Conservation (phyloP, 2,329 filamentous ascomycete species). For the Fusarium lyarnte region DNA sequence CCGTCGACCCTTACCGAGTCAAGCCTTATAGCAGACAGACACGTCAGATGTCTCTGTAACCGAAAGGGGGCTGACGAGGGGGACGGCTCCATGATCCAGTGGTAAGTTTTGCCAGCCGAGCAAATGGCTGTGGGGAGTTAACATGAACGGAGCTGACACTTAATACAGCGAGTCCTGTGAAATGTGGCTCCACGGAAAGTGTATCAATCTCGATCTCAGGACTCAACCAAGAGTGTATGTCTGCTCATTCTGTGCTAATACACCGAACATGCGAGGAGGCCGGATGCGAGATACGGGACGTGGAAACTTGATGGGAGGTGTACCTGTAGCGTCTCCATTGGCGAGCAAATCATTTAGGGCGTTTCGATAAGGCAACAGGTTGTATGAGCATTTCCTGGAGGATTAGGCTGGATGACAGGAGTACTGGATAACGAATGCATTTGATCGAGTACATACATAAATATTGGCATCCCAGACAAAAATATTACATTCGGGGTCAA, state of each 20-base stretch:
- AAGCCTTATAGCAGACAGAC: slow-evolving; percentile 54
- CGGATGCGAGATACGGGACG: slow-evolving; percentile 57
- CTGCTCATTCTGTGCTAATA: slow-evolving; percentile 70
- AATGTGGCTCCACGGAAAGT: slow-evolving; percentile 71
- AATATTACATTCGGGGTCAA: background rate
- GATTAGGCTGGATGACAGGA: slow-evolving; percentile 32
- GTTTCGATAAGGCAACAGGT: slow-evolving; percentile 49
- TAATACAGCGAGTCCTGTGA: slow-evolving; percentile 69
- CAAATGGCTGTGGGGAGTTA: background rate
- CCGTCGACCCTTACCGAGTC: slow-evolving; percentile 62
- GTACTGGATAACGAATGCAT: slow-evolving; percentile 26
- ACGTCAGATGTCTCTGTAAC: slow-evolving; percentile 68
- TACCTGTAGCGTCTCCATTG: slow-evolving; percentile 50
- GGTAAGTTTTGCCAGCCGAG: slow-evolving; percentile 55
- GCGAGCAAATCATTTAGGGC: slow-evolving; percentile 56
- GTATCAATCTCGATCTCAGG: slow-evolving; percentile 66
- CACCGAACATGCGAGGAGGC: slow-evolving; percentile 62
- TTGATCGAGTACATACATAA: slow-evolving; percentile 27
- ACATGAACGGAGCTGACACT: slow-evolving; percentile 26
- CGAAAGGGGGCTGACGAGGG: slow-evolving; percentile 55
- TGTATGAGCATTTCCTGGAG: slow-evolving; percentile 34
- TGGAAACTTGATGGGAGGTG: slow-evolving; percentile 37
- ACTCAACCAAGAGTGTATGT: slow-evolving; percentile 70
- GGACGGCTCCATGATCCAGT: slow-evolving; percentile 69
- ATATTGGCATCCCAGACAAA: slow-evolving; percentile 9